Evolutionary conservation across 768 basidiomycete species (phyloP), one percentile per base, ranked within the genome.

Genomic region (Calocybe cyanea): DNA sequence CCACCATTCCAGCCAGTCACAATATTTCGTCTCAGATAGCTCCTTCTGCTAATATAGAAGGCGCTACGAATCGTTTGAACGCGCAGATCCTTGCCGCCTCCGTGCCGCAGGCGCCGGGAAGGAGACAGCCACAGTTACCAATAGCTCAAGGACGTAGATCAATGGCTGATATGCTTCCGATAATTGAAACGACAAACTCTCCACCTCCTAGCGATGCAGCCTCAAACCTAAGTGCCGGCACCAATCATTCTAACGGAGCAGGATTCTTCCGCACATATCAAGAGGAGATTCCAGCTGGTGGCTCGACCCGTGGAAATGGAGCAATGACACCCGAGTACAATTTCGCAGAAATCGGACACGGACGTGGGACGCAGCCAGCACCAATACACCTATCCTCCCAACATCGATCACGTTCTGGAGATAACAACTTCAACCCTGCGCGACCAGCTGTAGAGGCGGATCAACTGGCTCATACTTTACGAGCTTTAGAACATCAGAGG

Each of bases 331-430:
- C 85, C 18, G 87, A 88, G 55, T 72, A 86, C 41, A 74, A 83
- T 53, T 87, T 75, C 50, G 84, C 86, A 4, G 87, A 90, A 59
- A 83, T 87, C 48, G 85, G 84, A 2, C 85, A 87, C 57, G 85
- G 84, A 3, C 73, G 83, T 21, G 84, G 83, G 4, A 65, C 73
- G 15, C 58, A 64, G 43, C 55, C 48, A 11, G 36, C 57, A 19
- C 48, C 53, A 34, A 46, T 52, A 14, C 37, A 47, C 20, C 21
- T 39, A 33, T 28, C 45, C 25, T 40, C 42, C 36, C 43, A 38
- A 24, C 45, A 42, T 37, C 23, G 52, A 24, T 38, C 38, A 17
- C 18, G 24, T 18, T 46, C 28, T 9, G 35, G 43, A 14, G 51
- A 55, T 38, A 41, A 48, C 24, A 28, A 23, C 2, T 38, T 44